These are phyloP conservation scores for Fallopia convolvulus DNA, from an alignment of 148 eudicot genomes.

Conservation along the genomic window DNA sequence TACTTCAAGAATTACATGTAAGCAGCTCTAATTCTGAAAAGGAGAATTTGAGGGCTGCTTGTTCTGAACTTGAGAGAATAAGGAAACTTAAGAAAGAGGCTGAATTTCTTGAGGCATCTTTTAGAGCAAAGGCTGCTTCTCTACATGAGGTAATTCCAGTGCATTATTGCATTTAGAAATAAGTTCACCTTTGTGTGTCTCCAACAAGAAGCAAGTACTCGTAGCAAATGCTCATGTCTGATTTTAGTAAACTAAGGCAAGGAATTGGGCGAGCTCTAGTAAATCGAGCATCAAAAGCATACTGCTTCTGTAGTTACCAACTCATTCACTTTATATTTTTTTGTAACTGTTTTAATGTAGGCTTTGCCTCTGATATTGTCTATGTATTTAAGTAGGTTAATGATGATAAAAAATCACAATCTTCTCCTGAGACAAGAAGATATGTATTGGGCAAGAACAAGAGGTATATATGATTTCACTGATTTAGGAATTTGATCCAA, in stretches of 20 bases:
- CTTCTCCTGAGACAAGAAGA: constrained; percentile 11
- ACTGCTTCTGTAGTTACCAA: not conserved
- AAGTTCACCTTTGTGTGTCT: not conserved
- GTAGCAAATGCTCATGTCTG: not conserved
- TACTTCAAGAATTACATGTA: constrained; percentile 95
- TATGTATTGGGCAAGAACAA: constrained; percentile 21
- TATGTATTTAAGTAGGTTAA: constrained; percentile 8
- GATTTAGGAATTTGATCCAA: constrained; percentile 43
- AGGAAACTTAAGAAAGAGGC: constrained; percentile 96
- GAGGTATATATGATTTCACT: constrained; percentile 32
- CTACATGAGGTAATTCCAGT: constrained; percentile 61
- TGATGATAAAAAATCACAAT: constrained; percentile 7
- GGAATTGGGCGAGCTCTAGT: not conserved
- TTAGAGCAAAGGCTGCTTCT: constrained; percentile 90
- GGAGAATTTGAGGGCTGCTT: constrained; percentile 96
- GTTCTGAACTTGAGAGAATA: constrained; percentile 93
- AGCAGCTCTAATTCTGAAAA: constrained; percentile 81
- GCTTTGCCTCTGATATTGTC: not conserved
- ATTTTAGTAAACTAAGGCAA: not conserved
- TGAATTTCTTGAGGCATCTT: constrained; percentile 97
- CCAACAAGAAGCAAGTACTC: not conserved
- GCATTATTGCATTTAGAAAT: not conserved
- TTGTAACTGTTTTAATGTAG: not conserved
- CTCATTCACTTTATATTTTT: not conserved
- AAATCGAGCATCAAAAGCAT: not conserved